Percentiles rank a stretch among this genome's conserved stretches.
phyloP scores from a whole-genome alignment of 2,329 filamentous ascomycete genomes.

The Claviceps paspali region DNA sequence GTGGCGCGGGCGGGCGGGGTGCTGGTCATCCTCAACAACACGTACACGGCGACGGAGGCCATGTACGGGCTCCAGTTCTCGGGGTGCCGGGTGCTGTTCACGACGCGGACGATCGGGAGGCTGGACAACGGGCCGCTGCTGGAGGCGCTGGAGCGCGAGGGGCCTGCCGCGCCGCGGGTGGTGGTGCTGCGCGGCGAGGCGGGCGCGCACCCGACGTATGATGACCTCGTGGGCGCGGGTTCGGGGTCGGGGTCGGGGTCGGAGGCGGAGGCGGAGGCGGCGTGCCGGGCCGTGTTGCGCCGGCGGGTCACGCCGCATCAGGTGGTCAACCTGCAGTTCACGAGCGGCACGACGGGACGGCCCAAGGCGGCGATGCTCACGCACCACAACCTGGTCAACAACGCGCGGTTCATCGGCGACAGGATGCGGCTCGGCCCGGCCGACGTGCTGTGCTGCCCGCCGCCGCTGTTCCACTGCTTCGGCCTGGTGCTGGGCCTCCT shows the following conservation, averaged over 20 bases:
- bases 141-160: conserved; percentile 27
- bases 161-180: conserved; percentile 32
- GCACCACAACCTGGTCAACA: conserved; percentile 50
- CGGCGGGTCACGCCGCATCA: conserved; percentile 45
- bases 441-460: conserved; percentile 65
- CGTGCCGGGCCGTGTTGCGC: conserved; percentile 39
- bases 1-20: conserved; percentile 51
- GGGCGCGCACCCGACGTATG: conserved; percentile 42
- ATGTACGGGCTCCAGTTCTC: conserved; percentile 57
- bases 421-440: conserved; percentile 52
- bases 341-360: conserved; percentile 56
- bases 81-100: conserved; percentile 59
- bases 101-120: conserved; percentile 51
- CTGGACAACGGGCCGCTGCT: conserved; percentile 49
- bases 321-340: conserved; percentile 62
- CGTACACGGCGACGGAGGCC: conserved; percentile 60
- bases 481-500: conserved; percentile 64
- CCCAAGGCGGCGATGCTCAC: conserved; percentile 65
- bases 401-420: conserved; percentile 56
- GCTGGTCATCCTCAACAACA: conserved; percentile 69
- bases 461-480: conserved; percentile 77
- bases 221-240: conserved; percentile 39
- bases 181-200: conserved; percentile 44
- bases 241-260: conserved; percentile 22
- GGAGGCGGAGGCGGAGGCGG: conserved; percentile 28